Base-by-base conservation (phyloP, 371 early-diverging fungal species). In the Saksenaea oblongispora region DNA sequence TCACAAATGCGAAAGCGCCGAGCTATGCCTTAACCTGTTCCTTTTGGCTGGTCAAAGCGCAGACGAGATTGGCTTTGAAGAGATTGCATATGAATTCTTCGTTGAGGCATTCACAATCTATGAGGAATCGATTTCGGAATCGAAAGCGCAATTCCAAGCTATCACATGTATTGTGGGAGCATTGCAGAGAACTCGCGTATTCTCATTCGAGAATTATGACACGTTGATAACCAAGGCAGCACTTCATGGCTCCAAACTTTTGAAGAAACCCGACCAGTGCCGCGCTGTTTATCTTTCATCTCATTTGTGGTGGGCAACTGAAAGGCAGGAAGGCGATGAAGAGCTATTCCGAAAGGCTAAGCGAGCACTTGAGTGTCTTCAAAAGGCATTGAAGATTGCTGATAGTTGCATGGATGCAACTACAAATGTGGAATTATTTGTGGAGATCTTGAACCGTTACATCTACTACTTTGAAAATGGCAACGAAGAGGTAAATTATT, bases 201-300 rank as follows among this genome's bases (percentile, higher is more conserved):
- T 98, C 65, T 87, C 87, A 9, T 71, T 77, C 15, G 95, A 95
- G 51, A 93, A 93, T 76, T 96, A 95, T 73, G 95, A 93, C 70
- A 94, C 92, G 31, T 80, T 98, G 51, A 91, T 89, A 28, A 92
- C 94, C 36, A 95, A 95, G 71, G 89, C 91, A 58, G 90, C 91
- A 5, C 81, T 94, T 51, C 93, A 96, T 70, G 91, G 91, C 37
- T 84, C 92, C 44, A 91, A 93, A 63, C 79, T 97, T 62, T 73
- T 98, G 37, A 93, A 93, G 75, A 93, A 95, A 53, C 90, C 92
- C 1, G 98, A 98, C 63, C 98, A 97, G 79, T 91, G 94, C 62
- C 89, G 95, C 34, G 89, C 91, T 0, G 83, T 94, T 3, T 87
- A 87, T 63, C 75, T 89, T 10, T 91, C 89, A 31, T 86, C 90